Base-by-base conservation (phyloP, 768 basidiomycete genomes). In the Paxillus rubicundulus region DNA sequence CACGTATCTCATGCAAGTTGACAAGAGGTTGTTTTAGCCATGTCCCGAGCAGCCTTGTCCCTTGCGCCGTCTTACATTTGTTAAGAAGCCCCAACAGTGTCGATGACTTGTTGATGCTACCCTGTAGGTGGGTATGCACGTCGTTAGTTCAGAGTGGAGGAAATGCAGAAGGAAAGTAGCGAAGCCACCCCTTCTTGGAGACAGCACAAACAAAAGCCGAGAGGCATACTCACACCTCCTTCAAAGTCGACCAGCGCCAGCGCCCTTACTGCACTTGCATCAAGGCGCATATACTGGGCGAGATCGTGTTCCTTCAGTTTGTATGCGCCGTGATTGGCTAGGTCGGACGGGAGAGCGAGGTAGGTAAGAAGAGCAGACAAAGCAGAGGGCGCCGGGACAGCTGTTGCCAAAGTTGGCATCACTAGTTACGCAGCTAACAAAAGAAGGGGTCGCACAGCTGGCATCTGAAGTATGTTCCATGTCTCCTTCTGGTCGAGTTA, bases 11-110 rank as follows among this genome's bases (percentile, higher is more conserved):
- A 58, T 98, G 95, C 34, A 92, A 69, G 68, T 97, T 98, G 28
- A 98, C 83, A 24, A 98, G 74, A 5, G 97, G 97, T 66, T 98
- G 97, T 65, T 97, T 98, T 38, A 99, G 73, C 96, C 96, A 98
- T 44, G 85, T 86, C 0, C 86, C 89, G 3, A 99, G 76, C 37
- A 97, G 68, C 50, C 97, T 75, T 13, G 89, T 85, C 0, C 97
- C 97, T 65, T 99, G 97, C 0, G 91, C 84, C 0, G 97, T 98
- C 72, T 97, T 97, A 75, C 96, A 97, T 61, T 89, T 90, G 68
- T 98, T 97, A 52, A 99, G 72, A 8, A 97, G 73, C 1, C 94
- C 94, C 49, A 94, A 84, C 5, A 99, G 68, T 4, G 92, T 95
- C 28, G 89, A 90, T 57, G 89, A 94, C 63, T 90, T 87, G 48